phyloP scores from a whole-genome alignment of 2,329 filamentous ascomycete genomes.

The Dendryphion nanum region DNA sequence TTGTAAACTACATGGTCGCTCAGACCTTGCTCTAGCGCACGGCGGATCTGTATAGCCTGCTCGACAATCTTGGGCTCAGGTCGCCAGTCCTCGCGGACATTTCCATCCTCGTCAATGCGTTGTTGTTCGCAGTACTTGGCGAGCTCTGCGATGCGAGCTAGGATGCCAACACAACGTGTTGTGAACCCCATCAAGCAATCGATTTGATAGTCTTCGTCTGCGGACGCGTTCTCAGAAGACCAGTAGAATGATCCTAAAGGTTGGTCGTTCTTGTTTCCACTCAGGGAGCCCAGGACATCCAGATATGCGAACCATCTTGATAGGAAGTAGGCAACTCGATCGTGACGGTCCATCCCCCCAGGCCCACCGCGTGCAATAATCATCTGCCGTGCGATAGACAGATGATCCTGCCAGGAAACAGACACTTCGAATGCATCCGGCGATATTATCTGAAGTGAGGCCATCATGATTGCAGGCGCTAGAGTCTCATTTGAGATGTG shows the following conservation, averaged over 20 bases:
- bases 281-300: constrained; percentile 73
- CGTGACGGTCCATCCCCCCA: constrained; percentile 50
- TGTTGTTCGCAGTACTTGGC: constrained; percentile 66
- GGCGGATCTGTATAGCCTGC: constrained; percentile 60
- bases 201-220: constrained; percentile 66
- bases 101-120: constrained; percentile 57
- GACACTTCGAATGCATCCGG: constrained; percentile 78
- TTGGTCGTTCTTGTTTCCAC: constrained; percentile 51
- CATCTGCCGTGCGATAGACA: constrained; percentile 72
- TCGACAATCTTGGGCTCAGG: constrained; percentile 55
- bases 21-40: constrained; percentile 59
- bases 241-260: constrained; percentile 45
- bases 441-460: constrained; percentile 79
- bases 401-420: constrained; percentile 77
- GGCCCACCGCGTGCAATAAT: constrained; percentile 66
- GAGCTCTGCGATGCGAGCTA: constrained; percentile 71
- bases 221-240: constrained; percentile 45
- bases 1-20: constrained; percentile 38
- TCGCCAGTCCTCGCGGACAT: constrained; percentile 56
- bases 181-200: constrained; percentile 82
- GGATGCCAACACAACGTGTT: constrained; percentile 65
- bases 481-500: constrained; percentile 71
- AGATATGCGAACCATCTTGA: constrained; percentile 83
- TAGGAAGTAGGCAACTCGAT: constrained; percentile 67
- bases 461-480: constrained; percentile 80